Conservation (phyloP, 2,329 filamentous ascomycete species). For the Diatrype stigma region DNA sequence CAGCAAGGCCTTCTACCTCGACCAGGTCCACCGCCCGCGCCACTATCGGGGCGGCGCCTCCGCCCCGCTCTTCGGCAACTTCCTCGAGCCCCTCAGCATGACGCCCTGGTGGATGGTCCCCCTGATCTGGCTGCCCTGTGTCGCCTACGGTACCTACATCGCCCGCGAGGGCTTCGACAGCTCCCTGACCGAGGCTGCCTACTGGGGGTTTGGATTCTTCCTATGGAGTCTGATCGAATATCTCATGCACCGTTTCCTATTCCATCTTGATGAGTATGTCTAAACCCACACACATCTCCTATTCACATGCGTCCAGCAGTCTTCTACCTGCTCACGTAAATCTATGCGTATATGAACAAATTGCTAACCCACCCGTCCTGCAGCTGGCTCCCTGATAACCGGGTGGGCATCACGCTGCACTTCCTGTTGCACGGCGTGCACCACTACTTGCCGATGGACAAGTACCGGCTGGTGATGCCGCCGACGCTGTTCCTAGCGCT, state of each 20-base stretch:
- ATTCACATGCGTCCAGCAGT: background rate
- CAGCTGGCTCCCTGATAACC: constrained; percentile 86
- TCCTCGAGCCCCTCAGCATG: constrained; percentile 93
- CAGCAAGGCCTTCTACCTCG: constrained; percentile 91
- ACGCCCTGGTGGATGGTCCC: constrained; percentile 94
- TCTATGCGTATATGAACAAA: background rate
- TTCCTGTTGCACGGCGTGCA: constrained; percentile 96
- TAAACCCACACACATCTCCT: background rate
- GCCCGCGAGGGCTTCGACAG: constrained; percentile 58
- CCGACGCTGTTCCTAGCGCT: constrained; percentile 81
- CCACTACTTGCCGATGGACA: constrained; percentile 99
- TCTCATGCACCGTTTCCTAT: constrained; percentile 79
- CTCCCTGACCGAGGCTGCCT: constrained; percentile 45
- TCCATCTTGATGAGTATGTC: constrained; percentile 86
- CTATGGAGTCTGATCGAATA: constrained; percentile 94
- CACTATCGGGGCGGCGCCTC: constrained; percentile 94
- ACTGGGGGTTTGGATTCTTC: constrained; percentile 66
- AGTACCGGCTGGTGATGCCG: constrained; percentile 94
- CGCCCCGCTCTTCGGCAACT: constrained; percentile 93
- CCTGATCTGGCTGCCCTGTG: constrained; percentile 74
- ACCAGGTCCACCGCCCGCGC: constrained; percentile 91
- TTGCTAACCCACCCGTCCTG: constrained; percentile 23
- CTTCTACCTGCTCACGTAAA: background rate
- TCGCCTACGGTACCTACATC: constrained; percentile 67
- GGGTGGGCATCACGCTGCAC: constrained; percentile 78